Percentiles rank a stretch among this genome's conserved stretches.
These are phyloP conservation scores for Basidiobolus meristosporus DNA, from an alignment of 371 early-diverging fungal genomes.

Conservation along the genomic window DNA sequence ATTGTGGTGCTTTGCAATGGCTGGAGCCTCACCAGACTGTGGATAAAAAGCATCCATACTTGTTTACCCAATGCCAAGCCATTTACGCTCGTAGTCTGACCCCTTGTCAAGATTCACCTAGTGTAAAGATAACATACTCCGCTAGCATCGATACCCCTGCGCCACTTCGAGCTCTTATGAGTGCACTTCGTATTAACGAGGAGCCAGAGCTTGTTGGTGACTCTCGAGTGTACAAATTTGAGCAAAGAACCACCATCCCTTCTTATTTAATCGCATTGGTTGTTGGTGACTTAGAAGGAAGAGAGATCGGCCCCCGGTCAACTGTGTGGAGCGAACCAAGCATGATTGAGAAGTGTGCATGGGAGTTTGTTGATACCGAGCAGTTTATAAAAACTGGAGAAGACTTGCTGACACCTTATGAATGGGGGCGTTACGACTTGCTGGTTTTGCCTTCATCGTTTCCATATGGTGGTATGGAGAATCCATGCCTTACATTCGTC, in stretches of 20 bases:
- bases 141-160: conserved; percentile 54
- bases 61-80: conserved; percentile 7
- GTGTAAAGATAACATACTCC: conserved; percentile 75
- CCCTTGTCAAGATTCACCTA: conserved; percentile 88
- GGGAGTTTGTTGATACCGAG: conserved; percentile 91
- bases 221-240: conserved; percentile 32
- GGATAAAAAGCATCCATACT: too few relatives aligned
- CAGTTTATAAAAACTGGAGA: conserved; percentile 71
- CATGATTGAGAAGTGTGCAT: conserved; percentile 70
- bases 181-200: conserved; percentile 30
- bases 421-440: conserved; percentile 93
- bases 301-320: conserved; percentile 72
- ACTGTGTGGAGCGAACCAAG: conserved; percentile 94
- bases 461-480: conserved; percentile 97
- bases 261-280: conserved; percentile 90
- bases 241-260: conserved; percentile 55
- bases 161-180: conserved; percentile 47
- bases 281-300: conserved; percentile 65
- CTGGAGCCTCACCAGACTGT: too few relatives aligned
- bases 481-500: conserved; percentile 84
- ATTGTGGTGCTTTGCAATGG: conserved; percentile 80
- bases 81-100: conserved; percentile 87
- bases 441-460: conserved; percentile 58
- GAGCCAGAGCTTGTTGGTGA: conserved; percentile 17
- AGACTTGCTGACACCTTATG: conserved; percentile 71